Evolutionary conservation across 768 basidiomycete genomes (phyloP).

Genomic region (Melanogaster broomeanus): DNA sequence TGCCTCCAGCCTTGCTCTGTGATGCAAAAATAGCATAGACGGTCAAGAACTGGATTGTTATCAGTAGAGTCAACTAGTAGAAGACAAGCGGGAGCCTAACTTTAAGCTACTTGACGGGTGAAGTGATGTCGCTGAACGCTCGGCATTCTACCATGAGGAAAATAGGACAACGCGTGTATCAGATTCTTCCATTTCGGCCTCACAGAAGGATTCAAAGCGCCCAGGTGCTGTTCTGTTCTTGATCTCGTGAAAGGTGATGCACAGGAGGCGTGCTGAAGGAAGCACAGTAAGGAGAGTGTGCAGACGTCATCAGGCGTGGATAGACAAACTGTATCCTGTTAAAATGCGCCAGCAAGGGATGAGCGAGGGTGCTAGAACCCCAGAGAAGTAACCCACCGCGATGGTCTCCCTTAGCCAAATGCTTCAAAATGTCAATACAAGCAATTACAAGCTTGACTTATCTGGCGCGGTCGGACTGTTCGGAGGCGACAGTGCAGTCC

Average conservation of each 20-base stretch:
- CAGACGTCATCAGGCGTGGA: not conserved
- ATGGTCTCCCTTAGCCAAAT: constrained; percentile 17
- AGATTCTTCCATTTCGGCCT: not conserved
- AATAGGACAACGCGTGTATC: not conserved
- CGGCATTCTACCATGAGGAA: not conserved
- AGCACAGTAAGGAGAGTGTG: not conserved
- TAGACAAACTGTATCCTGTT: constrained; percentile 4
- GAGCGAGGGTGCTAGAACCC: not conserved
- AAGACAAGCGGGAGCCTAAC: too few relatives aligned
- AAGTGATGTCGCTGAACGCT: too few relatives aligned
- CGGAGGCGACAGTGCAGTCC: constrained; percentile 32
- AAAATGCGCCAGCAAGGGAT: not conserved
- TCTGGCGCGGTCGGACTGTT: constrained; percentile 34
- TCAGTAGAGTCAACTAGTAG: too few relatives aligned
- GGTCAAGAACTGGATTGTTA: too few relatives aligned
- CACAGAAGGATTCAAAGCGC: not conserved
- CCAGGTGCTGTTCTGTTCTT: not conserved
- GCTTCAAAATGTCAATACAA: constrained; percentile 9
- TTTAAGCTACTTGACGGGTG: too few relatives aligned
- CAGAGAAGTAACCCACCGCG: not conserved
- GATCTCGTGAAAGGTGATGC: too few relatives aligned
- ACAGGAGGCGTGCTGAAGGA: not conserved
- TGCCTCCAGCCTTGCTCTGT: too few relatives aligned
- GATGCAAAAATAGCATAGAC: too few relatives aligned
- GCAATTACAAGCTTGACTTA: constrained; percentile 23